A percentile compares a stretch with the other conserved stretches of the same genome.
phyloP scores from a whole-genome alignment of 306 rosid genomes.

The Rubus idaeus region DNA sequence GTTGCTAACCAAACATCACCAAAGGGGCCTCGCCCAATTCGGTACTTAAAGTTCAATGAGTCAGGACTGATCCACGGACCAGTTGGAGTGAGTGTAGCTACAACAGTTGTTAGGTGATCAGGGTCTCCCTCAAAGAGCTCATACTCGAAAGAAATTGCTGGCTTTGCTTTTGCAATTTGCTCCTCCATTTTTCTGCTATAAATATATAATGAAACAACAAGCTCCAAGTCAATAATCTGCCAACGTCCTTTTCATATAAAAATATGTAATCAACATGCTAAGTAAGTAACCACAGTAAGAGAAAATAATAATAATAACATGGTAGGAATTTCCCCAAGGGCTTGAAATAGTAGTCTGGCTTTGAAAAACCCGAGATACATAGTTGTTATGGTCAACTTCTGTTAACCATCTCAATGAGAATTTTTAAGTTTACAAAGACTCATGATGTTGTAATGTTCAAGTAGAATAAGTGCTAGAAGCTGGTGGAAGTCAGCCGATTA shows the following conservation, averaged over 20 bases:
- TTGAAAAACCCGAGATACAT: neutral
- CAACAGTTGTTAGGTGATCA: constrained; percentile 46
- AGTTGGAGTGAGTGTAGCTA: constrained; percentile 31
- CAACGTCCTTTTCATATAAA: neutral
- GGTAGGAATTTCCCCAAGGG: neutral
- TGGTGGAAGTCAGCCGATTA: too few species aligned
- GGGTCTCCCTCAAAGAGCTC: constrained; percentile 61
- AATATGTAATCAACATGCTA: neutral
- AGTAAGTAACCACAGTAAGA: neutral
- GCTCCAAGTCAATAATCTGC: neutral
- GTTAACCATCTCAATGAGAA: neutral
- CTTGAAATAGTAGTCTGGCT: neutral
- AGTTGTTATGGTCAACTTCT: neutral
- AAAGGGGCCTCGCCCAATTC: constrained; percentile 80
- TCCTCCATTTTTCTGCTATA: constrained; percentile 43
- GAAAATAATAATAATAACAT: neutral
- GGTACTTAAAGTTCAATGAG: constrained; percentile 66
- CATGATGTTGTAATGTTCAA: too few species aligned
- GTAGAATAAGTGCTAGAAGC: too few species aligned
- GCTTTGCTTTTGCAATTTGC: constrained; percentile 40
- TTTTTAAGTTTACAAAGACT: neutral
- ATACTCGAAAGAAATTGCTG: constrained; percentile 49
- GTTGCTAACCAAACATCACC: constrained; percentile 93
- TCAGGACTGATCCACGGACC: constrained; percentile 76
- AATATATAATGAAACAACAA: neutral